A percentile compares a stretch with the other conserved stretches of the same genome.
Conservation (phyloP, 352 stramenopile genomes). For the Aphanomyces stellatus region DNA sequence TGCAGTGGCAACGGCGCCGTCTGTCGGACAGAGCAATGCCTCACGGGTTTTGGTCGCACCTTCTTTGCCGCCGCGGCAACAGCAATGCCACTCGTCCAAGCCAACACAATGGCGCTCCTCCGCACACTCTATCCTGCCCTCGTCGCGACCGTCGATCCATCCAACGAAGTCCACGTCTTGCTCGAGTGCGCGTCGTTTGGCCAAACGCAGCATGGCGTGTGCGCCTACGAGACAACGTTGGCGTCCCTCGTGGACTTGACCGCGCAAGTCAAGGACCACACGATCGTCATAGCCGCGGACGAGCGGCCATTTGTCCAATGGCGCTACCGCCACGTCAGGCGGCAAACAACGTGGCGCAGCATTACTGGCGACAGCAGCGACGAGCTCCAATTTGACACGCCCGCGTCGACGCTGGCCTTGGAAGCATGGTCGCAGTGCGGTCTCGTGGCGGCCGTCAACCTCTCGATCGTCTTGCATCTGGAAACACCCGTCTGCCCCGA, state of each 20-base stretch:
- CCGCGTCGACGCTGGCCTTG: neutral
- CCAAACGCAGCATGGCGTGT: neutral
- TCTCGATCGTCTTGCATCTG: neutral
- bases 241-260: neutral
- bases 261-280: neutral
- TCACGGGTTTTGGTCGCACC: neutral
- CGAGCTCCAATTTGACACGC: neutral
- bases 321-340: neutral
- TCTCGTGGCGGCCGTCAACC: neutral
- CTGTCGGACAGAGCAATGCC: neutral
- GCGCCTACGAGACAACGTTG: neutral
- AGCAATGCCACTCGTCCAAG: neutral
- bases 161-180: neutral
- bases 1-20: neutral
- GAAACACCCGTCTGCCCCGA: neutral
- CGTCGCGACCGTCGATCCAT: neutral
- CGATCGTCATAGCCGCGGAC: neutral
- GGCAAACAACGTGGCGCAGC: neutral
- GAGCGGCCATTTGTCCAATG: neutral
- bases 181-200: conserved; percentile 1
- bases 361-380: neutral
- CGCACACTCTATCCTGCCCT: neutral
- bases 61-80: neutral
- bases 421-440: conserved; percentile 16
- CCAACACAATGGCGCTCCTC: neutral